Evolutionary conservation across 257 asterid genomes (phyloP), one percentile per base, ranked within the genome.

Genomic region (Paraleonurus japonicus): DNA sequence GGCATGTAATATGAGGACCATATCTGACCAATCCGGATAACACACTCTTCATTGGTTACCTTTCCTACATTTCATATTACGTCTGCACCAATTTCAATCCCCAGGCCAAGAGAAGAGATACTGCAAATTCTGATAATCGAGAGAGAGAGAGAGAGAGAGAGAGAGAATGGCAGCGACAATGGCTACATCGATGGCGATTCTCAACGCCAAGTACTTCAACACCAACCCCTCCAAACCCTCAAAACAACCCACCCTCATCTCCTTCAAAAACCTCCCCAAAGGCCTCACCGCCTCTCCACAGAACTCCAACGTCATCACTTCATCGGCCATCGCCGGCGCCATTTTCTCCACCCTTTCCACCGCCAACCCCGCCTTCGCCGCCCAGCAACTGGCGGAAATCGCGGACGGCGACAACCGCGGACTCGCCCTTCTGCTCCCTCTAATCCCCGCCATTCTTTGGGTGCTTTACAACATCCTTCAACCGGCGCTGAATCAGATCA

Each of bases 361-460:
- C 33, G 82, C 85, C 8, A 77, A 82, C 72, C 88, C 97, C 0
- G 99, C 99, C 63, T 76, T 95, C 32, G 96, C 99, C 11, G 90
- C 90, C 16, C 98, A 95, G 79, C 96, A 92, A 75, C 87, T 95
- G 17, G 92, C 96, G 30, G 96, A 86, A 6, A 74, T 89, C 12
- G 99, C 99, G 0, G 96, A 88, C 5, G 96, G 95, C 7, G 99
- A 95, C 78, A 95, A n/a, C n/a, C n/a, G n/a, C n/a, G n/a, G n/a
- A n/a, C n/a, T n/a, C n/a, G n/a, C n/a, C n/a, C n/a, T n/a, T n/a
- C n/a, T n/a, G n/a, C n/a, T n/a, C n/a, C n/a, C n/a, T n/a, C n/a
- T n/a, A n/a, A n/a, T n/a, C n/a, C n/a, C n/a, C n/a, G n/a, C n/a
- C n/a, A n/a, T n/a, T 0, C 84, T 83, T 0, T 95, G 98, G 99